Evolutionary conservation across 2,329 filamentous ascomycete genomes (phyloP), one percentile per base, ranked within the genome.

Genomic region (Colletotrichum sp.): DNA sequence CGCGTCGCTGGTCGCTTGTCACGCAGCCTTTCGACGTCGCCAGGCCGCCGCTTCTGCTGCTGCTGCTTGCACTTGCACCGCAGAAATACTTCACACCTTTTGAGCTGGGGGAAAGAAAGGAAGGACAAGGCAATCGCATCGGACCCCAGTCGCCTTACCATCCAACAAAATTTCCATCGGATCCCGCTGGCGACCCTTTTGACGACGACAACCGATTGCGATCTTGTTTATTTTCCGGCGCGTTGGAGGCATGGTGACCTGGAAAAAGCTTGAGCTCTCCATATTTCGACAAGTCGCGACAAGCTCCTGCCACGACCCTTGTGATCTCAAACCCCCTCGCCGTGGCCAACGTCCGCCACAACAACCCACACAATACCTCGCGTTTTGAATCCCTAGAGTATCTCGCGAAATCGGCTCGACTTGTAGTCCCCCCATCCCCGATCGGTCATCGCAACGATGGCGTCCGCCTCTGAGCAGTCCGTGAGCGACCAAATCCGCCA

Each of bases 401-500:
- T 18, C 34, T 16, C 21, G 21, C 12, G 43, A 27, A 33, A n/a
- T 33, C 24, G 31, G 38, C 29, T 15, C 38, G 29, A 63, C 33
- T 67, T 31, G 62, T 58, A 66, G 54, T 62, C 18, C 18, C 7
- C 43, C 54, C 18, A 66, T 43, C 18, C 36, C 24, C 33, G 43
- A 51, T 21, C n/a, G 43, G 43, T 51, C 43, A 24, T 62, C 61
- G 33, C 75, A 79, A 84, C 81, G 82, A 91, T 92, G 88, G 88
- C 90, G 78, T 70, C 72, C 58, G 83, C 87, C 74, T 79, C 87
- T 70, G 79, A 84, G 72, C 80, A 82, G 29, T 90, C 91, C 36
- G 89, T 95, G 74, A 87, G 90, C 80, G 93, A 95, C 80, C 95
- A 96, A 84, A 91, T 98, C 80, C 90, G 91, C 79, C 96, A 98